phyloP scores from a whole-genome alignment of 1,284 basidiomycete genomes.

The Ceratobasidium sp. region DNA sequence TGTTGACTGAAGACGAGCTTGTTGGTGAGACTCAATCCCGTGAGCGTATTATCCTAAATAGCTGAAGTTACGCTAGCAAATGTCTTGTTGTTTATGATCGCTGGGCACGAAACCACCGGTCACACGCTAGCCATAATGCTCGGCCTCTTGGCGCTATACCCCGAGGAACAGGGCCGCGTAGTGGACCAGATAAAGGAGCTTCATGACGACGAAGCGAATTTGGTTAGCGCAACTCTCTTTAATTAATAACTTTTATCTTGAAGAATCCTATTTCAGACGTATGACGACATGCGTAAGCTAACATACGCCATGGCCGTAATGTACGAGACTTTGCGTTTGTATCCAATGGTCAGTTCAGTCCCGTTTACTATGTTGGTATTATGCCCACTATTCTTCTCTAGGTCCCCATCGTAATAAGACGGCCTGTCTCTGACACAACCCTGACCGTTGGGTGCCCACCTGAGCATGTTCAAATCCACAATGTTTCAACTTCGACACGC shows the following conservation, averaged over 20 bases:
- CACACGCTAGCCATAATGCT: constrained; percentile 69
- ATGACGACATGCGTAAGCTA: constrained; percentile 64
- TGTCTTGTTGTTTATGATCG: constrained; percentile 67
- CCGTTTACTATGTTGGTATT: too few relatives aligned
- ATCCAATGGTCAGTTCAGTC: constrained; percentile 62
- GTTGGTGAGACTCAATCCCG: constrained; percentile 56
- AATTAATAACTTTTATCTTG: constrained; percentile 55
- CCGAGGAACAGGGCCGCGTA: constrained; percentile 69
- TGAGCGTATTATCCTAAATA: background rate
- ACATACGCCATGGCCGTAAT: constrained; percentile 62
- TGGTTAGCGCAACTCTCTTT: too few relatives aligned
- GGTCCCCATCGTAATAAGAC: too few relatives aligned
- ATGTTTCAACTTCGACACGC: background rate
- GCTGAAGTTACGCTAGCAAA: constrained; percentile 58
- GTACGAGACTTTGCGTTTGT: constrained; percentile 69
- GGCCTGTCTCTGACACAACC: too few relatives aligned
- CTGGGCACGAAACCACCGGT: constrained; percentile 69
- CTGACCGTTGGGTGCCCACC: too few relatives aligned
- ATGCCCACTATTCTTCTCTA: too few relatives aligned
- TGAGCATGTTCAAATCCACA: background rate
- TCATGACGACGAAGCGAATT: too few relatives aligned
- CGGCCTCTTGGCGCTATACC: constrained; percentile 65
- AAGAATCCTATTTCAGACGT: constrained; percentile 55
- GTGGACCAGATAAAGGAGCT: constrained; percentile 61
- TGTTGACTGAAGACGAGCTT: constrained; percentile 62